A percentile compares a stretch with the other conserved stretches of the same genome.
Conservation (phyloP, 2,329 filamentous ascomycete genomes). For the Neonectria magnoliae region DNA sequence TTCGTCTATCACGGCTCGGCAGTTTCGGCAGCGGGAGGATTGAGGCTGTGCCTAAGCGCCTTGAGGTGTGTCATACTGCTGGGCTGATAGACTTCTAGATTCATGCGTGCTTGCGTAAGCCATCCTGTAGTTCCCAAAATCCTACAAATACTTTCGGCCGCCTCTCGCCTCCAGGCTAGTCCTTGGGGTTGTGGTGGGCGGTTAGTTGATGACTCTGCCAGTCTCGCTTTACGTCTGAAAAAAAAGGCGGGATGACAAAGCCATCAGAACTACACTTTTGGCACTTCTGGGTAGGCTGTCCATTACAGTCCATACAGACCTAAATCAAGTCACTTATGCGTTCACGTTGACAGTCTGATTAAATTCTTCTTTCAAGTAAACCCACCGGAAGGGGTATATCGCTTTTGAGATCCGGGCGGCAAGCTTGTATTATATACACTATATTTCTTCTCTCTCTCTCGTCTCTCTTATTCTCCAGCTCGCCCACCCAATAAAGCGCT, state of each 20-base stretch:
- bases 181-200: background rate
- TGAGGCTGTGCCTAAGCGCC: constrained; percentile 5
- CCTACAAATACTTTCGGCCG: constrained; percentile 14
- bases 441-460: constrained; percentile 15
- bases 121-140: background rate
- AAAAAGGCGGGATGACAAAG: too few species aligned
- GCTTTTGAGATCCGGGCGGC: constrained; percentile 29
- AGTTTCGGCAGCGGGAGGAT: constrained; percentile 10
- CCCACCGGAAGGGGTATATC: constrained; percentile 33
- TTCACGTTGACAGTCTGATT: background rate
- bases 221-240: background rate
- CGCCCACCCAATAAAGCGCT: constrained; percentile 21
- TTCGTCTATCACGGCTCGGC: constrained; percentile 6
- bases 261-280: too few species aligned
- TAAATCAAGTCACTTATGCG: background rate
- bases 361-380: constrained; percentile 9
- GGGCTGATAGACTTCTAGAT: background rate
- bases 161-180: background rate
- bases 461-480: constrained; percentile 6
- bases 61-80: background rate
- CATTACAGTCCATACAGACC: background rate
- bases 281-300: too few species aligned
- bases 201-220: background rate
- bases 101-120: background rate
- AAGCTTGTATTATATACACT: constrained; percentile 37